These are phyloP conservation scores for Fusarium hainanense DNA, from an alignment of 2,329 filamentous ascomycete genomes.

Conservation along the genomic window DNA sequence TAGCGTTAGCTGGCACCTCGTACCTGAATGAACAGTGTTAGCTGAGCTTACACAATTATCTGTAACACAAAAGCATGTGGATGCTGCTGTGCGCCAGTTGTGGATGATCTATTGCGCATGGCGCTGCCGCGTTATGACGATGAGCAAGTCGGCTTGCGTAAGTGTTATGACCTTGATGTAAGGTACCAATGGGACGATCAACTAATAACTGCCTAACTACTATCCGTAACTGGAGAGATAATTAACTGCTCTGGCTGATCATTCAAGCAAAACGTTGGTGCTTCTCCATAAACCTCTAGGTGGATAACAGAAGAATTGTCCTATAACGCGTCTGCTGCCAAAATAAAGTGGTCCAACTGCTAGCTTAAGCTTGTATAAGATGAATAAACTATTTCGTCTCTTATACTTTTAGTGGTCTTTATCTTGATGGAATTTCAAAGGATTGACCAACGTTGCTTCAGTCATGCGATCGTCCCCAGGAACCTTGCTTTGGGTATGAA, in stretches of 20 bases:
- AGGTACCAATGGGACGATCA: neutral
- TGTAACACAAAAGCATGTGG: slow-evolving; percentile 18
- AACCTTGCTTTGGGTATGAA: slow-evolving; percentile 12
- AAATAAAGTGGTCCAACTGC: neutral
- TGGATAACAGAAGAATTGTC: neutral
- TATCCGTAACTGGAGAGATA: neutral
- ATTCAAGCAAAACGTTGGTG: neutral
- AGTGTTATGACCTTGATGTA: slow-evolving; percentile 27
- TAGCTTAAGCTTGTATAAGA: neutral
- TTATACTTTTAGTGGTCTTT: neutral
- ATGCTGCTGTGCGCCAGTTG: slow-evolving; percentile 25
- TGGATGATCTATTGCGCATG: slow-evolving; percentile 37
- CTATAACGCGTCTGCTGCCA: neutral
- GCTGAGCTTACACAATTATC: slow-evolving; percentile 30
- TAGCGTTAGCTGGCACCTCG: slow-evolving; percentile 23
- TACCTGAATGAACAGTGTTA: slow-evolving; percentile 25
- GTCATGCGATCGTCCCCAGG: slow-evolving; percentile 26
- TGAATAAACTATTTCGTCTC: neutral
- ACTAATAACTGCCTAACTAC: neutral
- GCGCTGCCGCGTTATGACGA: slow-evolving; percentile 25
- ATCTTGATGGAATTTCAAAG: slow-evolving; percentile 17
- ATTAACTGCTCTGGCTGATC: neutral
- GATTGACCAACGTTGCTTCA: slow-evolving; percentile 30
- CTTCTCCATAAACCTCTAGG: slow-evolving; percentile 9
- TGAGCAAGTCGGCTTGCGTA: slow-evolving; percentile 39